Evolutionary conservation across 306 rosid species (phyloP).

Genomic region (Fragaria vesca): DNA sequence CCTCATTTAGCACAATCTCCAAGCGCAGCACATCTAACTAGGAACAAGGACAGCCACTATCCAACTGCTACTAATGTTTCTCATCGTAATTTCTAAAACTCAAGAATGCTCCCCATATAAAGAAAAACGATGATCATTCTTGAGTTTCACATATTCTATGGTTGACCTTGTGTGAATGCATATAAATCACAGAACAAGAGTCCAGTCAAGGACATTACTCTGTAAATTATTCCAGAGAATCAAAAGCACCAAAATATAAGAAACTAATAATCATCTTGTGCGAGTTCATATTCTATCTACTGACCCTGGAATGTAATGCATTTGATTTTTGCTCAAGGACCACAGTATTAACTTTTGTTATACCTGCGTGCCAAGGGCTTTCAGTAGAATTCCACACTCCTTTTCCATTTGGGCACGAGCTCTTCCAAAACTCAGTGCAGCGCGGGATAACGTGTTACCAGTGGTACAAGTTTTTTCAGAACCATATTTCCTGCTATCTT

Average conservation of each 20-base stretch:
- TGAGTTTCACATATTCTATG: background rate
- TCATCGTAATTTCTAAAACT: background rate
- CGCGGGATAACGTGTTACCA: constrained; percentile 65
- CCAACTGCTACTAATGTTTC: background rate
- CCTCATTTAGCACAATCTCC: background rate
- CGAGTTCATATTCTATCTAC: background rate
- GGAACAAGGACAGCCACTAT: background rate
- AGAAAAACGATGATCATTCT: background rate
- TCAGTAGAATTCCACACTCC: constrained; percentile 70
- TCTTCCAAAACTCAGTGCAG: constrained; percentile 61
- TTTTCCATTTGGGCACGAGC: constrained; percentile 90
- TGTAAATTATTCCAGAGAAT: background rate
- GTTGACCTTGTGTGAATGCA: background rate
- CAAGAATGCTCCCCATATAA: background rate
- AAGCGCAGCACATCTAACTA: background rate
- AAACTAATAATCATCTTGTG: no score
- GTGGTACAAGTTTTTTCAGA: constrained; percentile 81
- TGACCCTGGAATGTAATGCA: background rate
- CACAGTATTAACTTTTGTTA: constrained; percentile 1
- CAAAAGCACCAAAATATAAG: background rate
- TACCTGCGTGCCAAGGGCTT: constrained; percentile 88
- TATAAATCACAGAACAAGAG: background rate
- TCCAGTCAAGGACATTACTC: background rate
- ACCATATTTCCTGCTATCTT: constrained; percentile 91
- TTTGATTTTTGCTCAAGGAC: background rate